Evolutionary conservation across 495 filamentous ascomycete genomes (phyloP), one percentile per base, ranked within the genome.

Genomic region (Evernia prunastri): DNA sequence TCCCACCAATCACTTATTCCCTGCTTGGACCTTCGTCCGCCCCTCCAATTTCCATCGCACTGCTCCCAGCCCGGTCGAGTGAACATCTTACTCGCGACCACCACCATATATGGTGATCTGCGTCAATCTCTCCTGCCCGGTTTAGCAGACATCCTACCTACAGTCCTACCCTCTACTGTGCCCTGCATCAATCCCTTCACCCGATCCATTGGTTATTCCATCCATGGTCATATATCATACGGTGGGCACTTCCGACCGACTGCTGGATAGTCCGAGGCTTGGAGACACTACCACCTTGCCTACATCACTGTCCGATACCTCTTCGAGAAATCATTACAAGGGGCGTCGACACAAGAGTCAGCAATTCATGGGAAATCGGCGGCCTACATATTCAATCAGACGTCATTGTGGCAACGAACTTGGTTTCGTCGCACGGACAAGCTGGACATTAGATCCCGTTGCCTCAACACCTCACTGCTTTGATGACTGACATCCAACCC

Each of bases 401-500:
- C 60, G 37, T 15, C 37, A 33, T 33, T 62, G 49, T 56, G 49
- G 37, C 37, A 23, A 25, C 25, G 36, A n/a, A 18, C 12, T 33
- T 12, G 20, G 23, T 9, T 12, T 33, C 20, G 7, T 10, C 39
- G 49, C 29, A 53, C 54, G 23, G 15, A 62, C 27, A 27, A 63
- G 27, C 68, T 25, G 59, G 36, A 68, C 66, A 58, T 47, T 67
- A 47, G 36, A 53, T 58, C 61, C 58, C n/a, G 13, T 7, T 35
- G 25, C 49, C 29, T 53, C 31, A 23, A 12, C 5, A 39, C 42
- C 33, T n/a, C 25, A 18, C 63, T 60, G 68, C 59, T 43, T 66
- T 51, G 51, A 86, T 86, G 83, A 83, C 77, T 71, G 79, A 82
- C 68, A 75, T 91, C 69, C 79, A 72, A 60, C 74, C 74, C 12